A percentile compares a stretch with the other conserved stretches of the same genome.
Evolutionary conservation across 345 rosid species (phyloP).

Genomic region (Acer campestre): DNA sequence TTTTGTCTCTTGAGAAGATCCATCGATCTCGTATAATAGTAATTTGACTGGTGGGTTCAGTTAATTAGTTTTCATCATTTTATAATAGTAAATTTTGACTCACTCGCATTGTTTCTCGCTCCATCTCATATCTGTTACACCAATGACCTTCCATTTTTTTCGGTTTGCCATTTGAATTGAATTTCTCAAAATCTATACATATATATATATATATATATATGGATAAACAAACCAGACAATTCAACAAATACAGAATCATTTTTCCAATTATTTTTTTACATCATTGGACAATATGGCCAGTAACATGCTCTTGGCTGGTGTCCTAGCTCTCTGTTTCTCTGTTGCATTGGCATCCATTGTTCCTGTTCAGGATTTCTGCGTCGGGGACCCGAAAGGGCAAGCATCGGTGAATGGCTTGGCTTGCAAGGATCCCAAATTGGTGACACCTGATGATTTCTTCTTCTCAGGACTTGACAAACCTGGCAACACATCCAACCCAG

Average conservation of each 20-base stretch:
- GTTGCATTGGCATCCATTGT: not conserved
- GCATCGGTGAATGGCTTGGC: constrained; percentile 13
- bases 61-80: not conserved
- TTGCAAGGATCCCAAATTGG: constrained; percentile 15
- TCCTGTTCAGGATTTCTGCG: constrained; percentile 22
- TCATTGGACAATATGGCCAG: not conserved
- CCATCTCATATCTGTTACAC: not conserved
- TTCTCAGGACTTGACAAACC: constrained; percentile 16
- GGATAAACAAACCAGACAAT: not conserved
- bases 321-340: not conserved
- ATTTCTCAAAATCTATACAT: too few relatives aligned
- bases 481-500: constrained; percentile 8
- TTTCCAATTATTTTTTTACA: too few relatives aligned
- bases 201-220: too few relatives aligned
- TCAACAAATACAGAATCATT: not conserved
- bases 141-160: not conserved
- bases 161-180: not conserved
- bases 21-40: not conserved
- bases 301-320: not conserved
- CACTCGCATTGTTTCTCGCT: not conserved
- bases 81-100: not conserved
- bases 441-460: constrained; percentile 14
- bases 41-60: not conserved
- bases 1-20: not conserved
- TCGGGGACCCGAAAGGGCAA: constrained; percentile 16